Conservation (phyloP, 2,329 filamentous ascomycete genomes). For the Domatiomyces globalis region DNA sequence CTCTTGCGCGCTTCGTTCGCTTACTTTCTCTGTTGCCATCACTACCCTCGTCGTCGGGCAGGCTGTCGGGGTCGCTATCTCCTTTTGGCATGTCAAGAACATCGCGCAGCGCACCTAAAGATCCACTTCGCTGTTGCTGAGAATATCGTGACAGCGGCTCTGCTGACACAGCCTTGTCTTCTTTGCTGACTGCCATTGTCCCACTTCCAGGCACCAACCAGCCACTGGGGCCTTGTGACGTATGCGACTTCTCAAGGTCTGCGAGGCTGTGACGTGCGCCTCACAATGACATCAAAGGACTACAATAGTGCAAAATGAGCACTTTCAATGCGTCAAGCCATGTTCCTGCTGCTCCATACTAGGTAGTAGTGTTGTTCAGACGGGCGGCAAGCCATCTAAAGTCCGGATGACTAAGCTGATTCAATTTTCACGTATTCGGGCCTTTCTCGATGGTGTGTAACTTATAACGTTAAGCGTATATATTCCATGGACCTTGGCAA, state of each 20-base stretch:
- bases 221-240: neutral
- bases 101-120: neutral
- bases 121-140: neutral
- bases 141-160: neutral
- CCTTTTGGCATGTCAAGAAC: neutral
- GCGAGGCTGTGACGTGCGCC: neutral
- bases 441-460: too few relatives aligned
- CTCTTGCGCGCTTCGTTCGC: neutral
- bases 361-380: neutral
- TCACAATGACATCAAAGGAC: neutral
- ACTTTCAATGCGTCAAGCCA: neutral
- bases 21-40: neutral
- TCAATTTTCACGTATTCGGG: too few relatives aligned
- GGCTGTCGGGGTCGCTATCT: neutral
- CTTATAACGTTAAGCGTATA: too few relatives aligned
- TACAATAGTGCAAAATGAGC: neutral
- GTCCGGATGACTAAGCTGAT: neutral
- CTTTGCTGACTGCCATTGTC: neutral
- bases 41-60: neutral
- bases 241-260: neutral
- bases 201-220: too few relatives aligned
- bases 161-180: neutral
- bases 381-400: neutral
- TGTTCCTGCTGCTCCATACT: neutral
- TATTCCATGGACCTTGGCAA: too few relatives aligned